Percentiles rank a stretch among this genome's conserved stretches.
Conservation (phyloP, 2,329 filamentous ascomycete genomes). For the Lecanicillium sp. region DNA sequence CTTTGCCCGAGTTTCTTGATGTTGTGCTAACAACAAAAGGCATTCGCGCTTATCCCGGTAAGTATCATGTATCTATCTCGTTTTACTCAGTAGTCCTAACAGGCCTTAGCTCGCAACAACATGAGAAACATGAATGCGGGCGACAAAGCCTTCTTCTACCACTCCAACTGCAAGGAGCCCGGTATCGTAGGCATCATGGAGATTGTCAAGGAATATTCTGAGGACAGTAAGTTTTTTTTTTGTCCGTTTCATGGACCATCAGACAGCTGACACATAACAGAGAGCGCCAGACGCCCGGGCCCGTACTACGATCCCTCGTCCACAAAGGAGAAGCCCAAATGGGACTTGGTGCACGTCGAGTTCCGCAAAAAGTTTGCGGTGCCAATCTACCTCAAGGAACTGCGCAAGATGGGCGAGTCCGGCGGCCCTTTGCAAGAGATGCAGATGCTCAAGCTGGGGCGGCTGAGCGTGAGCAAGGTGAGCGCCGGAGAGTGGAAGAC, state of each 20-base stretch:
- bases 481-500: conserved; percentile 58
- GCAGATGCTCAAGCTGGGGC: conserved; percentile 76
- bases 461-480: conserved; percentile 74
- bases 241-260: neutral
- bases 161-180: conserved; percentile 85
- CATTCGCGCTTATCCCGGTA: conserved; percentile 45
- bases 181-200: conserved; percentile 86
- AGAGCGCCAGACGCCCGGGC: conserved; percentile 26
- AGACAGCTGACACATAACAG: conserved; percentile 19
- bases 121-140: conserved; percentile 86
- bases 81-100: conserved; percentile 11
- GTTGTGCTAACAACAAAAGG: conserved; percentile 26
- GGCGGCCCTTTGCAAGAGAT: conserved; percentile 61
- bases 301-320: conserved; percentile 83
- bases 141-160: conserved; percentile 94
- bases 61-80: neutral
- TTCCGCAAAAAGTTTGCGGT: conserved; percentile 77
- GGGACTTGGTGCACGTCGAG: conserved; percentile 84
- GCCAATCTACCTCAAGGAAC: conserved; percentile 63
- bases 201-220: conserved; percentile 75
- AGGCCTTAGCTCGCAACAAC: conserved; percentile 66
- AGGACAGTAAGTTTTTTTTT: conserved; percentile 55
- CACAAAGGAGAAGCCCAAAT: conserved; percentile 49
- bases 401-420: conserved; percentile 56
- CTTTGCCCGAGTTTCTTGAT: no score